Conservation (phyloP, 2,329 filamentous ascomycete genomes). For the Xylariaceae sp. region DNA sequence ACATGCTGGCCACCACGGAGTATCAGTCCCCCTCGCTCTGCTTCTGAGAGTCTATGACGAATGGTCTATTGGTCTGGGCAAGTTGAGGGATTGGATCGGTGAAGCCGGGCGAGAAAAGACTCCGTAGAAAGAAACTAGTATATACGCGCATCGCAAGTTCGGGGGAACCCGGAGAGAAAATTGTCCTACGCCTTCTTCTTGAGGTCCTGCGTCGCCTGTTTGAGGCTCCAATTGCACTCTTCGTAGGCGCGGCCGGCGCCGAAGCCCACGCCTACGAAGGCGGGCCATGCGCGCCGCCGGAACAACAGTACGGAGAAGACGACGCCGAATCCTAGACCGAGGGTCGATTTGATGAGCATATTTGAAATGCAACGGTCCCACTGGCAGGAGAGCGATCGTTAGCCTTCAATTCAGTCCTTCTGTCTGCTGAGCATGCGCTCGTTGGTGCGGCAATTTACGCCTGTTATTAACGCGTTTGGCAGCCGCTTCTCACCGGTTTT, state of each 20-base stretch:
- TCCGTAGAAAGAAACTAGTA: background rate
- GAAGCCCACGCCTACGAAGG: constrained; percentile 90
- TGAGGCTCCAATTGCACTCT: constrained; percentile 84
- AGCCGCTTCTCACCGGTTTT: background rate
- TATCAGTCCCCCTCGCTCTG: background rate
- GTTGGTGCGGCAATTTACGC: constrained; percentile 19
- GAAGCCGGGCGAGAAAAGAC: background rate
- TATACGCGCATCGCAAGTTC: constrained; percentile 2
- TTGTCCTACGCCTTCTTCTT: constrained; percentile 45
- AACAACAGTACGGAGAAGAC: constrained; percentile 98
- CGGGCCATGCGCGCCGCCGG: constrained; percentile 96
- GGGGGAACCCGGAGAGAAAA: background rate
- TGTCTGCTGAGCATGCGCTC: background rate
- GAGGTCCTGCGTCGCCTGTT: constrained; percentile 56
- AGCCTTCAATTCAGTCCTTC: constrained; percentile 7
- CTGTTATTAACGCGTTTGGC: background rate
- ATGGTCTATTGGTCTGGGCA: constrained; percentile 4
- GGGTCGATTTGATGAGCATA: constrained; percentile 90
- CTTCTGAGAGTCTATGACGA: background rate
- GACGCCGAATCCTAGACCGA: constrained; percentile 94
- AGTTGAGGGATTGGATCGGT: constrained; percentile 4
- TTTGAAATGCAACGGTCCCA: constrained; percentile 99
- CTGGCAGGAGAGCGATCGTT: constrained; percentile 43
- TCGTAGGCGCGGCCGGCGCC: constrained; percentile 96
- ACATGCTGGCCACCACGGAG: background rate